Evolutionary conservation across 2,329 filamentous ascomycete species (phyloP).

Genomic region (Fusarium solani-melongenae): DNA sequence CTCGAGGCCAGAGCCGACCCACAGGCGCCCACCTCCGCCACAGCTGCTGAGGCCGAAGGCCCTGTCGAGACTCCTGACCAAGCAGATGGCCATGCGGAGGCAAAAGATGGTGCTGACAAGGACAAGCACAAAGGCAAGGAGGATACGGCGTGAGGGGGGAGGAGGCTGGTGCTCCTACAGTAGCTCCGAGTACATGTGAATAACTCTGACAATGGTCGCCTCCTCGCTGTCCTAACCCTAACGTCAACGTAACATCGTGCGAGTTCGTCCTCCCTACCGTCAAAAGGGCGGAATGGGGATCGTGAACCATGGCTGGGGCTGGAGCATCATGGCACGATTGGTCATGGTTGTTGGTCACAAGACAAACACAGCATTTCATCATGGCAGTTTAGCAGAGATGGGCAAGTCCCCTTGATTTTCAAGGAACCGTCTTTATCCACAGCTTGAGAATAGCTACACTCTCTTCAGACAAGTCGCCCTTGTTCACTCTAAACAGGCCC

Average conservation of each 20-base stretch:
- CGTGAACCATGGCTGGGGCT: not conserved
- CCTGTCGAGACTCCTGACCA: not conserved
- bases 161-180: not conserved
- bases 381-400: not conserved
- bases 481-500: constrained; percentile 4
- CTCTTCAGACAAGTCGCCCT: constrained; percentile 2
- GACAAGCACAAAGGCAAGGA: constrained; percentile 6
- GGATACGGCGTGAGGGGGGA: constrained; percentile 4
- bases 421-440: constrained; percentile 9
- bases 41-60: not conserved
- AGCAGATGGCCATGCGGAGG: constrained; percentile 2
- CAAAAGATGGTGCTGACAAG: constrained; percentile 3
- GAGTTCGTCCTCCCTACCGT: not conserved
- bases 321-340: not conserved
- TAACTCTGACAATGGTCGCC: not conserved
- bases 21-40: constrained; percentile 5
- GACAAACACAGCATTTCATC: not conserved
- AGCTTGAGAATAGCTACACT: constrained; percentile 5
- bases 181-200: not conserved
- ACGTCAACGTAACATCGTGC: not conserved
- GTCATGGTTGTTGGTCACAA: not conserved
- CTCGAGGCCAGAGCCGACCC: constrained; percentile 50
- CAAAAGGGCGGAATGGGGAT: not conserved
- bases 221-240: not conserved
- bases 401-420: constrained; percentile 3